Evolutionary conservation across 2,329 filamentous ascomycete species (phyloP), one percentile per base, ranked within the genome.

Genomic region (Fusarium mangiferae): DNA sequence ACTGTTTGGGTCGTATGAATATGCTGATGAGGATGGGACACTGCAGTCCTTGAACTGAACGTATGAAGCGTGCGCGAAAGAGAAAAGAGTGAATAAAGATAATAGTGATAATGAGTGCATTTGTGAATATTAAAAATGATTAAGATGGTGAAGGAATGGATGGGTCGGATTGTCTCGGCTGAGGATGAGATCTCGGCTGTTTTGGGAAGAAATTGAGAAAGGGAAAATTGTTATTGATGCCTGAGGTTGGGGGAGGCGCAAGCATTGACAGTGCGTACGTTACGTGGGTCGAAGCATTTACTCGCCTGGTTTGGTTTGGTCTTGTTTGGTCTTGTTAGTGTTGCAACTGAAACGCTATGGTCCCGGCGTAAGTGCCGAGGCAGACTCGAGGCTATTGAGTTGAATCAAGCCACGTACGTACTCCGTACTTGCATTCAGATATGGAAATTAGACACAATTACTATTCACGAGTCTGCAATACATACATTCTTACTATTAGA

Each of bases 21-120:
- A 55, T 2, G 58, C 26, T 18, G 66, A 42, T 17, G 70, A 62
- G 33, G 72, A 64, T 15, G 55, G 28, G 44, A 66, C 22, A 55
- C 49, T 45, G 46, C 75, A 77, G 36, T 76, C 56, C n/a, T 61
- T 61, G 45, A 54, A 46, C 10, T 77, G 70, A 11, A 77, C 46
- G 30, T 77, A 45, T 4, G 75, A 71, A 7, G 75, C 70, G 11
- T 18, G 42, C 26, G 57, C 52, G 11, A 56, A 42, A 15, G 54
- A 41, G 11, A 71, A 55, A 22, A 62, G 28, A 28, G 68, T 61
- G 38, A 36, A 52, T 28, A 44, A 44, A 41, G n/a, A 66, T 11
- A 7, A 7, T 28, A 12, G 13, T 36, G 72, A 15, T 36, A 74
- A 71, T 17, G 52, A 66, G 45, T 15, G 57, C 63, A 66, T 70